Conservation (phyloP, 495 filamentous ascomycete species). For the Lasiosphaeria ovina region DNA sequence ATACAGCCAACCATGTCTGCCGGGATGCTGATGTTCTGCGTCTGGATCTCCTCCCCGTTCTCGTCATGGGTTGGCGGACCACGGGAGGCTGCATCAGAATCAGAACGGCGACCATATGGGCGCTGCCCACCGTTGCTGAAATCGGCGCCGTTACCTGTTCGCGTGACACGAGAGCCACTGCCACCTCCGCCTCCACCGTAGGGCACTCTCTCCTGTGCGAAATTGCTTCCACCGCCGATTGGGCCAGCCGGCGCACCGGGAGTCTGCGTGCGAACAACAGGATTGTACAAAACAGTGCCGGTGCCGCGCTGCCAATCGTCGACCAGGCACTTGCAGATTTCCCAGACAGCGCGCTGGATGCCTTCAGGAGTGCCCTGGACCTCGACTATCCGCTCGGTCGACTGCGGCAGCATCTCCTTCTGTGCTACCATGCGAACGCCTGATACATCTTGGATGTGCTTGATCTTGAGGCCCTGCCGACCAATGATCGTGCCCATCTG, state of each 20-base stretch:
- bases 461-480: conserved; percentile 94
- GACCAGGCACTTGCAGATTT: conserved; percentile 97
- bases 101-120: conserved; percentile 72
- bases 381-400: conserved; percentile 97
- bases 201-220: conserved; percentile 41
- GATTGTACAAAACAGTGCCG: conserved; percentile 95
- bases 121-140: conserved; percentile 77
- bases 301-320: conserved; percentile 97
- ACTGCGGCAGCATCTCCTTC: conserved; percentile 99
- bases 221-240: conserved; percentile 27
- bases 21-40: conserved; percentile 98
- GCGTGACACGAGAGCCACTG: conserved; percentile 69
- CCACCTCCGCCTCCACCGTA: conserved; percentile 41
- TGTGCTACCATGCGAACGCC: conserved; percentile 98
- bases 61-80: conserved; percentile 81
- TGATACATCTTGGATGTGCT: conserved; percentile 96
- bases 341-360: conserved; percentile 94
- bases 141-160: conserved; percentile 95
- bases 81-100: conserved; percentile 71
- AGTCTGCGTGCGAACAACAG: conserved; percentile 77
- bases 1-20: conserved; percentile 99
- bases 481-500: conserved; percentile 99
- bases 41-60: conserved; percentile 96
- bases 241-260: conserved; percentile 45
- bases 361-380: conserved; percentile 90